Base-by-base conservation (phyloP, 192 early-diverging fungal genomes). In the Linnemannia zychae region DNA sequence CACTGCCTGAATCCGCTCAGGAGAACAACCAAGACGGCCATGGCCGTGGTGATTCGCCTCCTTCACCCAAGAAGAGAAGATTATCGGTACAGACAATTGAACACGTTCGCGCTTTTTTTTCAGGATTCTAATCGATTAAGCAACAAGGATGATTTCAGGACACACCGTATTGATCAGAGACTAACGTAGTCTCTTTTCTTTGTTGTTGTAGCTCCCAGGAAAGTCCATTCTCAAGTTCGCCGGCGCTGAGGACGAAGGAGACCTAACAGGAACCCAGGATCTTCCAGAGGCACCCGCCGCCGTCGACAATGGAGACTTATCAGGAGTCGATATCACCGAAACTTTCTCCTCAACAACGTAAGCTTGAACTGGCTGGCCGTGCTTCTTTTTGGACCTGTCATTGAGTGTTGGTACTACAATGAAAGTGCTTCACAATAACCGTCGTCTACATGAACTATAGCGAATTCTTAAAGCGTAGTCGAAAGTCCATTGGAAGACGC, bases 401-500 rank as follows among this genome's bases (percentile, higher is more conserved):
- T 44, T 44, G 40, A 6, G 40, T 9, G 40, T 44, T 44, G 4
- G 40, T 44, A 44, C 9, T 44, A 44, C 40, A 44, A 44, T 9
- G 40, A 44, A 9, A 44, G 40, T 44, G 40, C 40, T 44, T 44
- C 9, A 3, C 9, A 44, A 44, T 44, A 44, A 44, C 9, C 40
- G 40, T 44, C 9, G 40, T 44, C 40, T 3, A 44, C 34, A 49
- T n/a, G 47, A 7, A 38, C 20, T 20, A 16, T 53, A 85, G 83
- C 47, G 83, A 85, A 38, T 85, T 76, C 36, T 18, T 38, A 22
- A 85, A 67, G 50, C 66, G 83, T 28, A 85, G 37, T 17, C 72
- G 77, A 5, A 85, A 79, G 47, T 85, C 83, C 5, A 76, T 79
- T 37, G 66, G 68, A 67, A 53, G 83, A 49, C 83, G 83, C 69